phyloP scores from a whole-genome alignment of 345 rosid species.

The Rubroshorea leprosula region DNA sequence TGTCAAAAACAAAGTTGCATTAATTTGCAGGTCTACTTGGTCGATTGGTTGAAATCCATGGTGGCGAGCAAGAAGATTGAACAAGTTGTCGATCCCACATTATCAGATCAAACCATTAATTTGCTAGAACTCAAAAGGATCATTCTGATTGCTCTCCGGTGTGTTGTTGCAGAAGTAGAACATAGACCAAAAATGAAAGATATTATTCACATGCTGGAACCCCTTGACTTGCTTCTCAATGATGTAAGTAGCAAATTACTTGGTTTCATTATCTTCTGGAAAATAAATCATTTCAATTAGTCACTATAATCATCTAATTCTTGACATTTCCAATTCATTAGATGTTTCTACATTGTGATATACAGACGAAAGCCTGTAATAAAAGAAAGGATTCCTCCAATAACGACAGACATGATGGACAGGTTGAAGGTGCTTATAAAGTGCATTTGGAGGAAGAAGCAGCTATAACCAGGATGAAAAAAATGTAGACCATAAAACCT shows the following conservation, averaged over 20 bases:
- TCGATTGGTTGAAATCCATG: conserved; percentile 66
- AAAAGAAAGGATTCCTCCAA: neutral
- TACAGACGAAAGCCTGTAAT: neutral
- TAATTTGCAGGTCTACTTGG: conserved; percentile 35
- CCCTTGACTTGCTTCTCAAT: conserved; percentile 46
- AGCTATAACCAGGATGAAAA: conserved; percentile 1
- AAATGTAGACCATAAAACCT: too few species aligned
- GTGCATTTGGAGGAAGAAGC: neutral
- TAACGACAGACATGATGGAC: neutral
- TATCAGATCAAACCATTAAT: conserved; percentile 37
- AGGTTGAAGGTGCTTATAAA: neutral
- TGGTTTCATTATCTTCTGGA: neutral
- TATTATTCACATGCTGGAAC: conserved; percentile 66
- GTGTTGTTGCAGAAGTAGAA: conserved; percentile 50
- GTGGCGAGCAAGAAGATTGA: conserved; percentile 42
- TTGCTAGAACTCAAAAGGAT: conserved; percentile 55
- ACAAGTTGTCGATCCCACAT: conserved; percentile 49
- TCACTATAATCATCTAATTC: neutral
- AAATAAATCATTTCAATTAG: neutral
- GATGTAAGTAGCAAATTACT: conserved; percentile 33
- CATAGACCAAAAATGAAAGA: conserved; percentile 70
- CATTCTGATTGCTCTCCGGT: conserved; percentile 54
- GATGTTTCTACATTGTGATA: neutral
- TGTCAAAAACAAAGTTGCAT: neutral
- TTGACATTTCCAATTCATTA: neutral